Conservation (phyloP, 169 alveolate species). For the Plasmodium gonderi region DNA sequence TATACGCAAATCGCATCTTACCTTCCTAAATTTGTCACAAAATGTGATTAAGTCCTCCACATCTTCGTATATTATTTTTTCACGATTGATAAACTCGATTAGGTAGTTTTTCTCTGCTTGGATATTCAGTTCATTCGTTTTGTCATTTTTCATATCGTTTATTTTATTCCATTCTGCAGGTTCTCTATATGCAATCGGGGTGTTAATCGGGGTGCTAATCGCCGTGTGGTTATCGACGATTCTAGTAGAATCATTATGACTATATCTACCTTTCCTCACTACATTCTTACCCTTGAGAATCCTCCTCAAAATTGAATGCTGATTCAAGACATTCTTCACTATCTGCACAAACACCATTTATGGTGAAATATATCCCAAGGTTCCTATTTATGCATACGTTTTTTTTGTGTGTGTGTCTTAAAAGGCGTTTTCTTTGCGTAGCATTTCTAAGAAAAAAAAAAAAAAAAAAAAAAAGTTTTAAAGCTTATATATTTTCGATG, state of each 20-base stretch:
- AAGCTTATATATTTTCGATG: not conserved
- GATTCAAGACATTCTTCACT: not conserved
- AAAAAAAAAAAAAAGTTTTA: not conserved
- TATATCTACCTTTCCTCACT: not conserved
- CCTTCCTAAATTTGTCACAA: conserved; percentile 32
- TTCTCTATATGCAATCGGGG: no score
- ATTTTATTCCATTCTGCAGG: no score
- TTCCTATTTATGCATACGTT: not conserved
- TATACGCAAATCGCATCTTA: conserved; percentile 26
- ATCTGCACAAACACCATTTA: not conserved
- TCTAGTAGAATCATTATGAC: no score
- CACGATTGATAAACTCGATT: conserved; percentile 10
- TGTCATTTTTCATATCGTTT: not conserved
- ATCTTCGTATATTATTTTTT: conserved; percentile 44
- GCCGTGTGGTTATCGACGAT: no score
- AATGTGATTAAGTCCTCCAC: conserved; percentile 10
- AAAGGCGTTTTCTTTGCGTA: no score
- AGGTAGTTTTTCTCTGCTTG: not conserved
- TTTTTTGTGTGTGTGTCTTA: no score
- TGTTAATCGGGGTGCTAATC: no score
- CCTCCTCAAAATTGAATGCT: not conserved
- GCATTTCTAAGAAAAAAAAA: not conserved
- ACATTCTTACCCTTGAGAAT: not conserved
- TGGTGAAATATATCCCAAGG: no score
- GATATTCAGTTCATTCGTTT: not conserved